Conservation (phyloP, 805 yeast species). For the Candida vaughaniae region DNA sequence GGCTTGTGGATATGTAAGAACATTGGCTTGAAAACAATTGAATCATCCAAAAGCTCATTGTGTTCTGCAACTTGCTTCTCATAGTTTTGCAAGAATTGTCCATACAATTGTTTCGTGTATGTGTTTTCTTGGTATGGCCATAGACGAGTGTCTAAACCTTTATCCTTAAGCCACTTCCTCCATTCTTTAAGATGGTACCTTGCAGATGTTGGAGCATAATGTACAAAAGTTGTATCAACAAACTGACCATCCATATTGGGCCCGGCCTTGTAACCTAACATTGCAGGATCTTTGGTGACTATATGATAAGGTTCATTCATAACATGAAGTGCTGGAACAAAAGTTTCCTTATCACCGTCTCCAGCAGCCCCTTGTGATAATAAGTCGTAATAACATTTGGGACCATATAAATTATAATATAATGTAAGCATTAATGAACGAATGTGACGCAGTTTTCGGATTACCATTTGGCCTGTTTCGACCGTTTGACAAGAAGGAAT, state of each 20-base stretch:
- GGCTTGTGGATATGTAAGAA: constrained; percentile 35
- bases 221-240: constrained; percentile 32
- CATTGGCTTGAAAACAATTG: constrained; percentile 21
- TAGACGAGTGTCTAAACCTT: constrained; percentile 27
- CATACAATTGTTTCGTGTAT: constrained; percentile 22
- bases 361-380: constrained; percentile 37
- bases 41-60: constrained; percentile 7
- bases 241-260: constrained; percentile 13
- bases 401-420: constrained; percentile 35
- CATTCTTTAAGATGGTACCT: constrained; percentile 18
- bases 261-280: constrained; percentile 11
- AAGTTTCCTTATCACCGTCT: constrained; percentile 36
- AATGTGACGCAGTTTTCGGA: constrained; percentile 33
- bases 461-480: constrained; percentile 38
- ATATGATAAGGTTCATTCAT: constrained; percentile 34
- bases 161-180: constrained; percentile 23
- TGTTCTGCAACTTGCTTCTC: constrained; percentile 2
- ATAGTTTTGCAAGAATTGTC: constrained; percentile 16
- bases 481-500: constrained; percentile 26
- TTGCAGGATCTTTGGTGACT: constrained; percentile 17
- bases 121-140: constrained; percentile 29
- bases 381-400: constrained; percentile 25
- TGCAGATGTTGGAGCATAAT: constrained; percentile 24
- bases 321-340: constrained; percentile 35
- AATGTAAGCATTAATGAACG: constrained; percentile 28